These are phyloP conservation scores for Lentinula guzmanii DNA, from an alignment of 768 basidiomycete genomes.

Conservation along the genomic window DNA sequence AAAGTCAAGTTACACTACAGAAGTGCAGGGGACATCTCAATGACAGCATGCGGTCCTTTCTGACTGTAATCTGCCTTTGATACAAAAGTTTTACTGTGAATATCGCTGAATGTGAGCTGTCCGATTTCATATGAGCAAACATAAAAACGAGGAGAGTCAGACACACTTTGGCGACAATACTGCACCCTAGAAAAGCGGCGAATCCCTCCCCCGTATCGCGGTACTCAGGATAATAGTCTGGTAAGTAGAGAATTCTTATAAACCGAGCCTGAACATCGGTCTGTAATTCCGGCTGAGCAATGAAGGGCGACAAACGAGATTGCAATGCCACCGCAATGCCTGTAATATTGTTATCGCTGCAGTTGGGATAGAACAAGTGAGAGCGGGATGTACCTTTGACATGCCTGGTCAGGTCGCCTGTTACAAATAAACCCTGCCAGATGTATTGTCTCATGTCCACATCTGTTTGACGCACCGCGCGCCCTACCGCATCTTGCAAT, in stretches of 20 bases:
- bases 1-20: slow-evolving; percentile 31
- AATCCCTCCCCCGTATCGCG: slow-evolving; percentile 78
- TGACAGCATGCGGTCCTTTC: slow-evolving; percentile 67
- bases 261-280: slow-evolving; percentile 69
- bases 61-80: slow-evolving; percentile 73
- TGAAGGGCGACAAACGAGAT: slow-evolving; percentile 60
- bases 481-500: slow-evolving; percentile 63
- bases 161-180: slow-evolving; percentile 79
- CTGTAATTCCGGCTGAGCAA: slow-evolving; percentile 56
- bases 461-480: slow-evolving; percentile 55
- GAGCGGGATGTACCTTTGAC: slow-evolving; percentile 53
- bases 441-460: slow-evolving; percentile 64
- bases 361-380: background rate
- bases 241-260: slow-evolving; percentile 59
- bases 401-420: slow-evolving; percentile 66
- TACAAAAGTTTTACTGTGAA: slow-evolving; percentile 61
- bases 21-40: slow-evolving; percentile 73
- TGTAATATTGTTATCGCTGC: slow-evolving; percentile 17
- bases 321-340: slow-evolving; percentile 66
- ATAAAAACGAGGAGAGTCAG: background rate
- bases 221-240: slow-evolving; percentile 91
- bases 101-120: slow-evolving; percentile 73
- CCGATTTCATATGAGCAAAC: slow-evolving; percentile 4
- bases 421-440: slow-evolving; percentile 76
- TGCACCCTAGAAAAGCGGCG: slow-evolving; percentile 75